Evolutionary conservation across 108 stramenopile genomes (phyloP).

Genomic region (Cyclostephanos invisitatus): DNA sequence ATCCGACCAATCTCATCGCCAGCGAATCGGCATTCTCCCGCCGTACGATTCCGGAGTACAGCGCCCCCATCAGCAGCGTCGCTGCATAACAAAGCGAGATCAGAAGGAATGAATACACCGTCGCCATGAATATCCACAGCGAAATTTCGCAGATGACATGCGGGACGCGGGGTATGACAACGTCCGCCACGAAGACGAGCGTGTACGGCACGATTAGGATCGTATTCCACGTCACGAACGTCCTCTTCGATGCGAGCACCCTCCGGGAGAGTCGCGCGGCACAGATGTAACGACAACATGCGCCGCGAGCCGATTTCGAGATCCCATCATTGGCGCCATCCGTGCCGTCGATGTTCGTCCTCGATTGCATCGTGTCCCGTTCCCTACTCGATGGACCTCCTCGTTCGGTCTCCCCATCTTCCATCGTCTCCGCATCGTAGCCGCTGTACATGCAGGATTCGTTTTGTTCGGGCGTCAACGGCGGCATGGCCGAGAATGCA

Average conservation of each 20-base stretch:
- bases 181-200: constrained; percentile 19
- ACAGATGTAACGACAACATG: constrained; percentile 13
- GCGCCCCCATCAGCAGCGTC: constrained; percentile 26
- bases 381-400: constrained; percentile 19
- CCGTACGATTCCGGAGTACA: constrained; percentile 28
- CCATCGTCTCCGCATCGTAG: constrained; percentile 22
- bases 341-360: background rate
- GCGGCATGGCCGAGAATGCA: constrained; percentile 44
- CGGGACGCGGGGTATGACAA: constrained; percentile 6
- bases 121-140: constrained; percentile 37
- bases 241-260: constrained; percentile 38
- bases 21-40: constrained; percentile 37
- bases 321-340: background rate
- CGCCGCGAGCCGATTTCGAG: background rate
- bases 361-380: background rate
- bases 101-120: constrained; percentile 26
- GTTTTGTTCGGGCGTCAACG: constrained; percentile 24
- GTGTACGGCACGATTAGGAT: constrained; percentile 29
- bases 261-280: constrained; percentile 24
- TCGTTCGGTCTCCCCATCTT: constrained; percentile 8
- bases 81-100: constrained; percentile 29
- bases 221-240: constrained; percentile 38
- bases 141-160: constrained; percentile 20
- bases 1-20: constrained; percentile 22
- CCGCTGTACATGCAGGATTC: constrained; percentile 24